Conservation (phyloP, 2,329 filamentous ascomycete genomes). For the Immersiporthe knoxdaviesiana region DNA sequence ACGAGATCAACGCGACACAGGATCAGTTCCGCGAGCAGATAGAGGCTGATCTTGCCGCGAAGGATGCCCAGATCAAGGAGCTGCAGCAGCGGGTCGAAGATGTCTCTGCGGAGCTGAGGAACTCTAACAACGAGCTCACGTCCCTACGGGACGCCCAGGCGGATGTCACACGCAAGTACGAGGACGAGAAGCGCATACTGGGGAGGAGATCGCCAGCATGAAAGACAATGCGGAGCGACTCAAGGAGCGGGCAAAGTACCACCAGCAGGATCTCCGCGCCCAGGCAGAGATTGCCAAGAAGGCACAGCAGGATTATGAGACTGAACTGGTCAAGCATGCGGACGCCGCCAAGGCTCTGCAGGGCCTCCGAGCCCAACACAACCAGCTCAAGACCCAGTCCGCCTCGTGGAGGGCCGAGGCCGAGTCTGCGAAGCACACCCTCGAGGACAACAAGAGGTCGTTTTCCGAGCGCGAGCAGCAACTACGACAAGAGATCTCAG, state of each 20-base stretch:
- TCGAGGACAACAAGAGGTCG: conserved; percentile 81
- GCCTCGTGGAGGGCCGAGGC: conserved; percentile 77
- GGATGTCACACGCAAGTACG: conserved; percentile 69
- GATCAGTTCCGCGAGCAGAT: conserved; percentile 89
- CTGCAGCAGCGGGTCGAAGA: conserved; percentile 84
- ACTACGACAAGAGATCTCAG: conserved; percentile 81
- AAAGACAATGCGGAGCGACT: conserved; percentile 84
- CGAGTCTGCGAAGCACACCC: conserved; percentile 78
- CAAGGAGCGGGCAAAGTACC: conserved; percentile 76
- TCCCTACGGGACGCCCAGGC: conserved; percentile 78
- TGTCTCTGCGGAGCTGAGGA: conserved; percentile 77
- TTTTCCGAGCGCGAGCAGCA: conserved; percentile 83
- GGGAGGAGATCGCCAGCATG: conserved; percentile 77
- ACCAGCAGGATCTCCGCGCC: conserved; percentile 88
- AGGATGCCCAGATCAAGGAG: conserved; percentile 78
- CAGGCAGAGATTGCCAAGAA: conserved; percentile 93
- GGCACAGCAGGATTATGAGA: conserved; percentile 94
- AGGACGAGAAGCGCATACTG: conserved; percentile 82
- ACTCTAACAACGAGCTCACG: conserved; percentile 81
- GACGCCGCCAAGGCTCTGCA: conserved; percentile 90
- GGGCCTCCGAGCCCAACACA: conserved; percentile 76
- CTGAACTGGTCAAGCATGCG: conserved; percentile 91
- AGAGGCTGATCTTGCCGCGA: conserved; percentile 73
- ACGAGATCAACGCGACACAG: conserved; percentile 76
- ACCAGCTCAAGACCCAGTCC: conserved; percentile 78